Conservation (phyloP, 495 filamentous ascomycete genomes). For the Hyaloscypha bicolor region DNA sequence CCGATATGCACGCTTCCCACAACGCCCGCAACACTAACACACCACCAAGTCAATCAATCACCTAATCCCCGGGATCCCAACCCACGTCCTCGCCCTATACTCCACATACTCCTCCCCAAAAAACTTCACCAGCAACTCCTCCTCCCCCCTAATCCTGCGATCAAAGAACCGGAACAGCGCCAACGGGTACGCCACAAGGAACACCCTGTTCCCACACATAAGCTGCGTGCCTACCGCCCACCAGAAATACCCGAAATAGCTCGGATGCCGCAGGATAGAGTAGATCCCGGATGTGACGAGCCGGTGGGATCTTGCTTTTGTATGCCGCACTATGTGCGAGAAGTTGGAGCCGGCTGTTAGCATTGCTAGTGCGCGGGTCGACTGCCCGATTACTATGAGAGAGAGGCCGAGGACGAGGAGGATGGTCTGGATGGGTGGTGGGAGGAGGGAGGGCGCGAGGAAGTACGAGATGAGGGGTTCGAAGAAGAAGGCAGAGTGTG, state of each 20-base stretch:
- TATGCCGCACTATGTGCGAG: conserved; percentile 80
- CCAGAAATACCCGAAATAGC: conserved; percentile 98
- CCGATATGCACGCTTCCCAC: neutral
- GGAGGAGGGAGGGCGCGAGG: conserved; percentile 57
- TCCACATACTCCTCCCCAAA: conserved; percentile 81
- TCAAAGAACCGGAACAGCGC: conserved; percentile 87
- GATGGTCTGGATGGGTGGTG: conserved; percentile 36
- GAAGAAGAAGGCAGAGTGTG: conserved; percentile 70
- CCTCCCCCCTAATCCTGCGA: conserved; percentile 74
- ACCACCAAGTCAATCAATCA: conserved; percentile 5
- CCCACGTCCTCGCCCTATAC: conserved; percentile 66
- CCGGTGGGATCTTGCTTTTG: conserved; percentile 64
- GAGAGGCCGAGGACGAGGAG: conserved; percentile 57
- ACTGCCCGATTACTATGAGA: conserved; percentile 72
- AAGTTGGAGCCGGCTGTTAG: conserved; percentile 86
- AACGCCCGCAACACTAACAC: neutral
- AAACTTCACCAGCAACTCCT: conserved; percentile 73
- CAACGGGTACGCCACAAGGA: conserved; percentile 69
- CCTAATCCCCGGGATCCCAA: conserved; percentile 77
- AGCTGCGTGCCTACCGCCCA: conserved; percentile 96
- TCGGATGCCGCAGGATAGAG: conserved; percentile 72
- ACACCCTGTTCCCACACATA: conserved; percentile 81
- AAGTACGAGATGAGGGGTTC: conserved; percentile 67
- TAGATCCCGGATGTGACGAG: conserved; percentile 78
- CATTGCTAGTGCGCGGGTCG: conserved; percentile 78